Conservation (phyloP, 345 rosid species). For the Eucalyptus cloeziana region DNA sequence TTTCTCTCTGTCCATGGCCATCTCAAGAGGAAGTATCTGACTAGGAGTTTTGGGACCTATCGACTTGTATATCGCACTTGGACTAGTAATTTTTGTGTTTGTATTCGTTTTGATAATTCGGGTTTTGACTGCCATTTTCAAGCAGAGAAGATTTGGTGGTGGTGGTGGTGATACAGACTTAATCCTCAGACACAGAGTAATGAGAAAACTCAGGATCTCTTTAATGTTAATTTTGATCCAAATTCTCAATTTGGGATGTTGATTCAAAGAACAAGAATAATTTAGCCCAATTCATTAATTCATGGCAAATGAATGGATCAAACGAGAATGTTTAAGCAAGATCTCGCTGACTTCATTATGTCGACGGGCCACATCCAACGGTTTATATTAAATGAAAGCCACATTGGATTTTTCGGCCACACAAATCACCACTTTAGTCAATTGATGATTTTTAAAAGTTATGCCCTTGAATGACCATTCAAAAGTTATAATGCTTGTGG, state of each 20-base stretch:
- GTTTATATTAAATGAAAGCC: background rate
- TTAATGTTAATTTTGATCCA: background rate
- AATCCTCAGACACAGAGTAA: background rate
- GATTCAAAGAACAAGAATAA: background rate
- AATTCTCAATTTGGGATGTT: background rate
- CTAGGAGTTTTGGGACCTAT: background rate
- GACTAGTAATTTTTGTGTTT: background rate
- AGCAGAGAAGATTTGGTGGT: background rate
- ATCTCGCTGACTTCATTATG: background rate
- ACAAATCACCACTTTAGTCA: background rate
- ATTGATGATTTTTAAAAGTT: background rate
- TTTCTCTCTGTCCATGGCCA: background rate
- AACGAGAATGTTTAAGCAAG: background rate
- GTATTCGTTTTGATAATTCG: background rate
- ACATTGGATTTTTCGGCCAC: background rate
- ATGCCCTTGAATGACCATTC: background rate
- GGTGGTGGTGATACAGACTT: background rate
- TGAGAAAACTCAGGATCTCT: background rate
- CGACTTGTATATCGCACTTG: background rate
- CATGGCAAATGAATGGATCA: background rate
- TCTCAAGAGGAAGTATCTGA: background rate
- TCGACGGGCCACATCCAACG: accelerated
- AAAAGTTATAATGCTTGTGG: background rate
- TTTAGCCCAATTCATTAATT: background rate
- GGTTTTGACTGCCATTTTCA: background rate